phyloP scores from a whole-genome alignment of 805 yeast genomes.

The Candida glaebosa region DNA sequence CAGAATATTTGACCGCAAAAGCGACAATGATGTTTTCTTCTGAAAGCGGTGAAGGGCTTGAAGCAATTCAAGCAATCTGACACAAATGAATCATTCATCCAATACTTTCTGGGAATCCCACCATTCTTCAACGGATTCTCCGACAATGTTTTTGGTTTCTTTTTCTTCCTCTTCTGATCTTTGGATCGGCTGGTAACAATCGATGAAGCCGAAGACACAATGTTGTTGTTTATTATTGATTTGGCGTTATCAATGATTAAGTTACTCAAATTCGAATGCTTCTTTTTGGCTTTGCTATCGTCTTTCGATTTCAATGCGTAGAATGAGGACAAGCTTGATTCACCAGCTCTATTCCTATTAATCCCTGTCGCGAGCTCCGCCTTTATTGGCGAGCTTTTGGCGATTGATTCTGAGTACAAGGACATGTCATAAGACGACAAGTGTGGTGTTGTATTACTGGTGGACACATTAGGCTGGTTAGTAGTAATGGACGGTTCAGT shows the following conservation, averaged over 20 bases:
- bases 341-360: conserved; percentile 7
- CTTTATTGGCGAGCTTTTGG: conserved; percentile 25
- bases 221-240: conserved; percentile 26
- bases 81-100: conserved; percentile 96
- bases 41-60: conserved; percentile 73
- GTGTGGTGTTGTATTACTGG: neutral
- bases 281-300: conserved; percentile 18
- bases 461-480: neutral
- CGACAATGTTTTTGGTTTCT: conserved; percentile 26
- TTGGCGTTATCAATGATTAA: conserved; percentile 38
- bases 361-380: conserved; percentile 16
- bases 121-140: conserved; percentile 44
- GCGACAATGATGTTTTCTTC: conserved; percentile 92
- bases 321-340: conserved; percentile 23
- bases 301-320: conserved; percentile 22
- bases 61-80: conserved; percentile 84
- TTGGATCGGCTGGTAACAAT: conserved; percentile 13
- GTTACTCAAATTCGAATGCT: conserved; percentile 30
- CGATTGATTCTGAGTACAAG: conserved; percentile 22
- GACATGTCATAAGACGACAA: conserved; percentile 18
- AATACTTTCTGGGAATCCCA: conserved; percentile 72
- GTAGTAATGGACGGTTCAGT: conserved; percentile 6
- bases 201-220: conserved; percentile 30
- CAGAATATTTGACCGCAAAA: conserved; percentile 96
- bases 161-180: conserved; percentile 20